These are phyloP conservation scores for Fusarium haematococcum DNA, from an alignment of 2,329 filamentous ascomycete species.

Conservation along the genomic window DNA sequence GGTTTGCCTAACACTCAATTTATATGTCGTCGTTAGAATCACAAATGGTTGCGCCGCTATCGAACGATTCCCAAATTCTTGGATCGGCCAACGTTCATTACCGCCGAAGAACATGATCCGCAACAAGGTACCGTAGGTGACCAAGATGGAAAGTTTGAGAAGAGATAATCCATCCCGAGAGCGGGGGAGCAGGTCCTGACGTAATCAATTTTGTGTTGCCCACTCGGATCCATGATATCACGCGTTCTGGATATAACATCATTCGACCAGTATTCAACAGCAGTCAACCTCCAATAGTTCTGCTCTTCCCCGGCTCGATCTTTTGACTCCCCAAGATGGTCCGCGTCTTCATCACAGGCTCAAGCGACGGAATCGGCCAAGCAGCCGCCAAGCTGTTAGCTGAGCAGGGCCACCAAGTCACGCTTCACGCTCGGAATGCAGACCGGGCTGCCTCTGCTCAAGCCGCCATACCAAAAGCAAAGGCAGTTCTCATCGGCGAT, in stretches of 20 bases:
- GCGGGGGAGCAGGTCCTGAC: neutral
- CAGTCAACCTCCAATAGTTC: neutral
- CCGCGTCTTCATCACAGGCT: constrained; percentile 39
- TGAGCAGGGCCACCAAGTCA: constrained; percentile 35
- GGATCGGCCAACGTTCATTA: too few species aligned
- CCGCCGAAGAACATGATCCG: too few species aligned
- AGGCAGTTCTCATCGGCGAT: constrained; percentile 21
- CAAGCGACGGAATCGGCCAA: constrained; percentile 36
- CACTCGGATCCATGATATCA: neutral
- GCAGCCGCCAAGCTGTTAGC: constrained; percentile 29
- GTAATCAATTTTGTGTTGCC: neutral
- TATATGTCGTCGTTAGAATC: too few species aligned
- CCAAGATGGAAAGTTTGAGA: too few species aligned
- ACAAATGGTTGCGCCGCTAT: too few species aligned
- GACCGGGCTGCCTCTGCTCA: constrained; percentile 31
- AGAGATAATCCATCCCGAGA: neutral
- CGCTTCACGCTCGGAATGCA: constrained; percentile 33
- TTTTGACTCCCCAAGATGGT: constrained; percentile 13
- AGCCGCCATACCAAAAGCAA: constrained; percentile 24
- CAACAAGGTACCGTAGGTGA: too few species aligned
- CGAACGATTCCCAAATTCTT: too few species aligned
- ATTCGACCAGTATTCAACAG: neutral
- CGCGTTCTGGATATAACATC: neutral
- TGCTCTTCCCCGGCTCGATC: neutral
- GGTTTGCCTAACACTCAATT: neutral